Evolutionary conservation across 192 early-diverging fungal genomes (phyloP), one percentile per base, ranked within the genome.

Genomic region (Podila minutissima): DNA sequence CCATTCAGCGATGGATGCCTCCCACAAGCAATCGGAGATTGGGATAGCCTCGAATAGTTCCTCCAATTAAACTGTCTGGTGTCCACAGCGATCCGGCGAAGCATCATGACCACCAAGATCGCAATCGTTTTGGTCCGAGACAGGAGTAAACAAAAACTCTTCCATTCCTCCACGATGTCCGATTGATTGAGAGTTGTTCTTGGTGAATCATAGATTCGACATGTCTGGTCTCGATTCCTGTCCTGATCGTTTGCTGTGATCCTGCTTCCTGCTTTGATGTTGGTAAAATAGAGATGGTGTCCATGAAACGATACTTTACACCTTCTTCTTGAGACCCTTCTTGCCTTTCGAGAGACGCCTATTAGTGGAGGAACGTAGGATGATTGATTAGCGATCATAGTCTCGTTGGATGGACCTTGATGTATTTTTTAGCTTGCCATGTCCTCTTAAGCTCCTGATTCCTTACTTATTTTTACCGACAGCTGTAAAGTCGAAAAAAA

Each of bases 301-400:
- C 66, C 72, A 60, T 67, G 69, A 53, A 74, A 73, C 68, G 72
- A 86, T 78, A 78, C 93, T 91, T 90, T 93, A 91, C 93, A 94
- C 91, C 93, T 96, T 98, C 95, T 98, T 98, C 94, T 98, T 98
- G 81, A 96, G 89, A 78, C 96, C 96, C 94, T 98, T 98, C 91
- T 97, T 98, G 83, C 96, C 96, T 90, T 98, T 98, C 83, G 95
- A 96, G 75, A 98, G 90, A 87, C 96, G 94, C 94, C 91, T 95
- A 86, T 71, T 48, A 50, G 46, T 53, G 64, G 69, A 58, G 62
- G 33, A 26, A 51, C 6, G 55, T n/a, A 57, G 53, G 41, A 15
- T 46, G 41, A 46, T 46, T 46, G 41, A 46, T 46, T 46, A 46
- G 41, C 0, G 38, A 12, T 41, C 38, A 35, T 17, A 55, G n/a